Conservation (phyloP, 2,329 filamentous ascomycete species). For the Trichocomaceae sp. region DNA sequence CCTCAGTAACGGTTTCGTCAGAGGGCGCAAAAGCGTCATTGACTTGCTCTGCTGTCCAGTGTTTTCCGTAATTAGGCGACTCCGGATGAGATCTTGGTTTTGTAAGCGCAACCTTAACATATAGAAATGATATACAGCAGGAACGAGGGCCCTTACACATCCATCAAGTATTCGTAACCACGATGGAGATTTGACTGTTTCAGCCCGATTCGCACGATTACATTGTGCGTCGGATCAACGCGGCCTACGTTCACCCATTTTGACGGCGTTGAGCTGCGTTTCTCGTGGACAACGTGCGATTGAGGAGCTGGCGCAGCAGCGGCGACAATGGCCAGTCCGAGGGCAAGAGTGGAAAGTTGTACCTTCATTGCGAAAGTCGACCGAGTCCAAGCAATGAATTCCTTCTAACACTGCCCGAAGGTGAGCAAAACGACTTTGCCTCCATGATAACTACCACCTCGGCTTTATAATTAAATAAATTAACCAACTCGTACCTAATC, state of each 20-base stretch:
- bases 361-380: not conserved
- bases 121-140: not conserved
- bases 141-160: not conserved
- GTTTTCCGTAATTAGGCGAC: conserved; percentile 37
- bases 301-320: not conserved
- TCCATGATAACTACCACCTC: not conserved
- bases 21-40: conserved; percentile 38
- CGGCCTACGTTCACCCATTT: not conserved
- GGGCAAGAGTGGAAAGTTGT: not conserved
- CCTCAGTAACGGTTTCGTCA: conserved; percentile 43
- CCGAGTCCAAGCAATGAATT: not conserved
- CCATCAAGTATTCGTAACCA: conserved; percentile 4
- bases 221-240: not conserved
- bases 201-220: not conserved
- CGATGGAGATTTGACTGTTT: not conserved
- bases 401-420: not conserved
- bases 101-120: not conserved
- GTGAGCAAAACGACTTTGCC: not conserved
- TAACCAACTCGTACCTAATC: too few species aligned
- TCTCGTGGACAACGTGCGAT: conserved; percentile 1
- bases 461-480: not conserved
- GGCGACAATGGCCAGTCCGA: not conserved
- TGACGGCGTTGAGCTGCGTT: not conserved
- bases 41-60: conserved; percentile 39
- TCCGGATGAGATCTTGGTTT: conserved; percentile 26